These are phyloP conservation scores for Tetraselmis striata DNA, from an alignment of 139 green algal species.

Conservation along the genomic window DNA sequence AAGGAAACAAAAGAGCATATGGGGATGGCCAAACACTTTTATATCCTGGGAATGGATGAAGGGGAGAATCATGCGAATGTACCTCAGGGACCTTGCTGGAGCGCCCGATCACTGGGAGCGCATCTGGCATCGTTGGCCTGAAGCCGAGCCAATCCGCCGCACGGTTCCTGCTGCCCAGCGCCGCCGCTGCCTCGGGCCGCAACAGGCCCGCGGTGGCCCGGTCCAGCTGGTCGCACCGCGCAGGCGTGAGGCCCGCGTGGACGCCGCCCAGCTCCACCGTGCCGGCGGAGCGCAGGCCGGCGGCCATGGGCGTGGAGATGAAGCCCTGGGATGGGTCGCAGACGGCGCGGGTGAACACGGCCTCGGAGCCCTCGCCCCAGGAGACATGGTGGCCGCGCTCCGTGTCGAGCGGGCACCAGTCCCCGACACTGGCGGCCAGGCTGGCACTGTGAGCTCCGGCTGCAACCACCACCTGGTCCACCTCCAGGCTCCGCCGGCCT, in stretches of 20 bases:
- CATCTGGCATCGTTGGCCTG: constrained; percentile 17
- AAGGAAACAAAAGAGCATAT: too few species aligned
- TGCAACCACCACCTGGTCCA: constrained; percentile 6
- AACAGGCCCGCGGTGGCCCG: not conserved
- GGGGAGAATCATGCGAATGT: too few species aligned
- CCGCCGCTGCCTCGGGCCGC: not conserved
- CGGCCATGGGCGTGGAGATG: constrained; percentile 13
- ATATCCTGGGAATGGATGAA: too few species aligned
- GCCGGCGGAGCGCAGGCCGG: constrained; percentile 10
- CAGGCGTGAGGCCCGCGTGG: not conserved
- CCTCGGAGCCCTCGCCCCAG: not conserved
- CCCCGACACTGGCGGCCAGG: not conserved
- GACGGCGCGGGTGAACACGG: constrained; percentile 7
- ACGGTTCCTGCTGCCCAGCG: not conserved
- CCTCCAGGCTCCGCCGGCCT: not conserved
- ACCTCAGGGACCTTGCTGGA: not conserved
- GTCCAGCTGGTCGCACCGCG: constrained; percentile 13
- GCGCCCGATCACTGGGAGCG: constrained; percentile 9
- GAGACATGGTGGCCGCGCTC: constrained; percentile 15
- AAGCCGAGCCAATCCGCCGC: constrained; percentile 15
- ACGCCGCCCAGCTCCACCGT: constrained; percentile 12
- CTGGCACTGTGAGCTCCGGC: constrained; percentile 1
- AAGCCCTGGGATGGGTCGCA: constrained; percentile 10
- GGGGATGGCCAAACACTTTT: too few species aligned
- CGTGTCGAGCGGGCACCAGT: constrained; percentile 13